phyloP scores from a whole-genome alignment of 164 flowering plant species.

The Stephania japonica region DNA sequence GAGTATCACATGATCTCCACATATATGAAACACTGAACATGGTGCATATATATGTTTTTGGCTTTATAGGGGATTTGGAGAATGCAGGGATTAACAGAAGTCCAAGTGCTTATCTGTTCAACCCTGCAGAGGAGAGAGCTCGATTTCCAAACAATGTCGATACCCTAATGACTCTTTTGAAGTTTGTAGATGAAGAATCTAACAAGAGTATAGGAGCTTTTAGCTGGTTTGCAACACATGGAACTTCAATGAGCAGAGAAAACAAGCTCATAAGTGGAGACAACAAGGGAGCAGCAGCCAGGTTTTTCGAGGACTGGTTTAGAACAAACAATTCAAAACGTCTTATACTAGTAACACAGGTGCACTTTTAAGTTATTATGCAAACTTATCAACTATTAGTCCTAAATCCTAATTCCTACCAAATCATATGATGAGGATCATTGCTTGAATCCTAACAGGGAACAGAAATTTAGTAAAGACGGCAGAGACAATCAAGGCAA shows the following conservation, averaged over 20 bases:
- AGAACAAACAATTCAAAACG: conserved; percentile 1
- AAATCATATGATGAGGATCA: background rate
- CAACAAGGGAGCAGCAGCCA: conserved; percentile 68
- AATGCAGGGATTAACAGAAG: conserved; percentile 64
- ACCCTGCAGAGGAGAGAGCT: conserved; percentile 50
- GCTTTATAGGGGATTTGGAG: conserved; percentile 41
- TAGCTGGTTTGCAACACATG: conserved; percentile 65
- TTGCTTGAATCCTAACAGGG: conserved; percentile 10
- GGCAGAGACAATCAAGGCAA: conserved; percentile 30
- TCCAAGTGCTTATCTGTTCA: conserved; percentile 57
- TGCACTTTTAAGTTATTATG: background rate
- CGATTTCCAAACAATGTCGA: conserved; percentile 42
- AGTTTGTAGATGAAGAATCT: conserved; percentile 38
- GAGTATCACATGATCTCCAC: background rate
- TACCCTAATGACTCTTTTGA: conserved; percentile 53
- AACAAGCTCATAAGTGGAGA: conserved; percentile 65
- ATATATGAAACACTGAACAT: background rate
- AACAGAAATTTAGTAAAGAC: conserved; percentile 15
- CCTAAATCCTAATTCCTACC: background rate
- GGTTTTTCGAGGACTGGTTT: conserved; percentile 65
- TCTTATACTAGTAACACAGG: background rate
- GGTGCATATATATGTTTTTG: background rate
- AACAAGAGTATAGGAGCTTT: conserved; percentile 46
- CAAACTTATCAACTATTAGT: background rate
- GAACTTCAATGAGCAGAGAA: conserved; percentile 57